Evolutionary conservation across 2,329 filamentous ascomycete genomes (phyloP), one percentile per base, ranked within the genome.

Genomic region (Trichoderma aggressivum): DNA sequence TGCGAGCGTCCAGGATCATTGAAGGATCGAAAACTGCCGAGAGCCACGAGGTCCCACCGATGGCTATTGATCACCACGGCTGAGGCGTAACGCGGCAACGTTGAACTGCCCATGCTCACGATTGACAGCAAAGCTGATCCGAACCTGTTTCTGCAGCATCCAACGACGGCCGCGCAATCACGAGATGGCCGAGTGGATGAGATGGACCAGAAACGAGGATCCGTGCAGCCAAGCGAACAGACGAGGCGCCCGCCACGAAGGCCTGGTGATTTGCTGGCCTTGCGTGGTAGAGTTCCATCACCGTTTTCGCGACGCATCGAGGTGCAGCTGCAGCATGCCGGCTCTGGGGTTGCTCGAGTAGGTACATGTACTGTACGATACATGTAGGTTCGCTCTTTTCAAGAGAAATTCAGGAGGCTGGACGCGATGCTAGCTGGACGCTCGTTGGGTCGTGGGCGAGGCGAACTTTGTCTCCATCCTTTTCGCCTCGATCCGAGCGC

Each of bases 141-240:
- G 14, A 53, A 60, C 65, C 65, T 28, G 65, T 61, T 68, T 68
- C 65, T 68, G 65, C 65, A 68, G 39, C 55, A 61, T 68, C 65
- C 21, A 50, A 60, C 21, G 56, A 68, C 65, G 39, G 65, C 55
- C 56, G 39, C 65, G 65, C 65, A 60, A 68, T 61, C 56, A 68
- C 36, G 55, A 39, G 56, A 32, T 16, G 28, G 24, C n/a, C 53
- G 39, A 53, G 65, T 61, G 65, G 65, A 61, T 56, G 65, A 36
- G 26, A 36, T n/a, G 28, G 65, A 28, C 12, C 56, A 36, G 34
- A 36, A 61, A 26, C 56, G 56, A 34, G 28, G 28, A 50, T 34
- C 21, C 56, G 32, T 68, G 65, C 65, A 68, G 56, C 56, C 18
- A 34, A 60, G 56, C 39, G 65, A 59, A 59, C 21, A 50, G 36